phyloP scores from a whole-genome alignment of 106 monocot species.

The Xerophyta viscosa region DNA sequence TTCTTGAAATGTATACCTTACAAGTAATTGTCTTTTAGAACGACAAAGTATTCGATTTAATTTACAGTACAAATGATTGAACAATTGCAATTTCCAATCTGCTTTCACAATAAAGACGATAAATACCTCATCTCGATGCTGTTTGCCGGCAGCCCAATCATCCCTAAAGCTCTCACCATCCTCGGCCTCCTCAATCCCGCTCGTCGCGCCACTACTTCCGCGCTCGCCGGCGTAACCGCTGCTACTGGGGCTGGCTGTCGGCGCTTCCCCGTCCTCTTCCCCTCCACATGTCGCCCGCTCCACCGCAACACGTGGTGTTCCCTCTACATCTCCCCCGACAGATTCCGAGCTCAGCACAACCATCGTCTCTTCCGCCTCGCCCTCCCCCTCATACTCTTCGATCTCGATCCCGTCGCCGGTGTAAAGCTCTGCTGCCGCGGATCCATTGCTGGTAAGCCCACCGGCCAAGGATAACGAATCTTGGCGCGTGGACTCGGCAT shows the following conservation, averaged over 20 bases:
- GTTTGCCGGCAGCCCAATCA: slow-evolving; percentile 49
- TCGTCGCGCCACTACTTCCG: slow-evolving; percentile 70
- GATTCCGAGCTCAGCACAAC: no score
- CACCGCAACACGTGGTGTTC: slow-evolving; percentile 8
- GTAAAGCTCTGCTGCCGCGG: slow-evolving; percentile 21
- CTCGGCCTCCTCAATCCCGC: slow-evolving; percentile 42
- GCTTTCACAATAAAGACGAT: no score
- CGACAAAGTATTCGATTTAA: no score
- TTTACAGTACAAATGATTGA: no score
- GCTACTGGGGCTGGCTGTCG: slow-evolving; percentile 73
- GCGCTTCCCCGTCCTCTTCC: slow-evolving; percentile 32
- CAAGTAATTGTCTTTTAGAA: no score
- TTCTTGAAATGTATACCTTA: no score
- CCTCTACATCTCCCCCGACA: no score
- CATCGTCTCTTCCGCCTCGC: background rate
- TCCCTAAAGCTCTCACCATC: slow-evolving; percentile 11
- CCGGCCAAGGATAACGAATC: no score
- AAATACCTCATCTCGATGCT: slow-evolving; percentile 60
- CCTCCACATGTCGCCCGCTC: slow-evolving; percentile 21
- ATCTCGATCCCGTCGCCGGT: slow-evolving; percentile 9
- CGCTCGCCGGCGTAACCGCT: slow-evolving; percentile 91
- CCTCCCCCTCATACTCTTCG: slow-evolving; percentile 22
- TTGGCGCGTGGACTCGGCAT: no score
- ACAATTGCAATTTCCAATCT: no score
- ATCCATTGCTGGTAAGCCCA: slow-evolving; percentile 30